A percentile compares a stretch with the other conserved stretches of the same genome.
Evolutionary conservation across 495 filamentous ascomycete species (phyloP).

Genomic region (Lophium mytilinum): DNA sequence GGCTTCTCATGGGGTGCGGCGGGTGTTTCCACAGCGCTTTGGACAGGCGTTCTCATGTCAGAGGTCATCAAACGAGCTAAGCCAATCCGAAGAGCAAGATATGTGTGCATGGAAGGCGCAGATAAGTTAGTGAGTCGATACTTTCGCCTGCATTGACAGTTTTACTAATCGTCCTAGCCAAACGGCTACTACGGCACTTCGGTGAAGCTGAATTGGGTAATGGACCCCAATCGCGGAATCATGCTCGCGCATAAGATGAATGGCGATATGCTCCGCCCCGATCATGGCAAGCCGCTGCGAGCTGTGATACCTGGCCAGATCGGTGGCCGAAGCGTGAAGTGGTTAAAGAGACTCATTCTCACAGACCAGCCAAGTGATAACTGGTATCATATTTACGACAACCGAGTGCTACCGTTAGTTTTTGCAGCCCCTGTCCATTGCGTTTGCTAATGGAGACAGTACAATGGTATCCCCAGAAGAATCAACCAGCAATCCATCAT

Average conservation of each 20-base stretch:
- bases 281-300: slow-evolving; percentile 81
- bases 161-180: slow-evolving; percentile 42
- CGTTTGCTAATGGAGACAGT: slow-evolving; percentile 18
- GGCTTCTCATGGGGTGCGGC: slow-evolving; percentile 95
- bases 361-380: slow-evolving; percentile 78
- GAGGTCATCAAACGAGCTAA: slow-evolving; percentile 64
- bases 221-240: slow-evolving; percentile 78
- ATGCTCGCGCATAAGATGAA: slow-evolving; percentile 94
- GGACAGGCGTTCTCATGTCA: slow-evolving; percentile 72
- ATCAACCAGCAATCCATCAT: slow-evolving; percentile 61
- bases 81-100: slow-evolving; percentile 64
- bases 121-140: slow-evolving; percentile 57
- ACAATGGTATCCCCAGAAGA: slow-evolving; percentile 83
- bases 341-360: slow-evolving; percentile 78
- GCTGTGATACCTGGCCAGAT: slow-evolving; percentile 90
- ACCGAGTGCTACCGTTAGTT: slow-evolving; percentile 65
- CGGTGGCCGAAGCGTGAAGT: slow-evolving; percentile 90
- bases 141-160: background rate
- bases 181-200: slow-evolving; percentile 91
- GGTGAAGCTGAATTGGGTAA: slow-evolving; percentile 78
- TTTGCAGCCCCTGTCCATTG: background rate
- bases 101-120: slow-evolving; percentile 89
- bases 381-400: slow-evolving; percentile 97
- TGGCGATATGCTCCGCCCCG: slow-evolving; percentile 71
- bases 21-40: slow-evolving; percentile 81